A percentile compares a stretch with the other conserved stretches of the same genome.
These are phyloP conservation scores for Discostella stelligeroides DNA, from an alignment of 108 stramenopile species.

Conservation along the genomic window DNA sequence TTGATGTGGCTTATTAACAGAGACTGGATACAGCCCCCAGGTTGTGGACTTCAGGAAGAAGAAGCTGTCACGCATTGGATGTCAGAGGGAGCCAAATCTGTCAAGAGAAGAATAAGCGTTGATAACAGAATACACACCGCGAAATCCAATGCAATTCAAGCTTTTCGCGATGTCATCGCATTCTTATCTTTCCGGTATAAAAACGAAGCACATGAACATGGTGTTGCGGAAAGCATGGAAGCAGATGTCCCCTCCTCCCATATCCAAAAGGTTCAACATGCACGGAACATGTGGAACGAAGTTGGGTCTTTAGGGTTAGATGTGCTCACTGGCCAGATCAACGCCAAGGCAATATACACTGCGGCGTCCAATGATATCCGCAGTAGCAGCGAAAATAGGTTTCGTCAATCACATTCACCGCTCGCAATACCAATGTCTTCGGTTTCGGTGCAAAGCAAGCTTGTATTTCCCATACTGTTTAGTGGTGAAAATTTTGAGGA, in stretches of 20 bases:
- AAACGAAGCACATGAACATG: not conserved
- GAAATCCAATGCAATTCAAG: slow-evolving; percentile 20
- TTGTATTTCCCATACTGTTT: slow-evolving; percentile 63
- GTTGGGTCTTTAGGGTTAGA: slow-evolving; percentile 36
- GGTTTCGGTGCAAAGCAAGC: slow-evolving; percentile 48
- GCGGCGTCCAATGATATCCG: not conserved
- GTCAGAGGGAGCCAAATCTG: not conserved
- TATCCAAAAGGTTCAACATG: slow-evolving; percentile 21
- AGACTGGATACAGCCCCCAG: slow-evolving; percentile 62
- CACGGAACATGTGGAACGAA: slow-evolving; percentile 31
- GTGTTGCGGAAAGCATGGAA: slow-evolving; percentile 3
- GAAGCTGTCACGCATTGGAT: slow-evolving; percentile 13
- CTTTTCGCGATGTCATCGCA: slow-evolving; percentile 23
- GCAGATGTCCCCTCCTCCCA: slow-evolving; percentile 2
- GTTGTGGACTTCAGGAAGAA: slow-evolving; percentile 58
- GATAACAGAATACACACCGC: slow-evolving; percentile 12
- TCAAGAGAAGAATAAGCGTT: slow-evolving; percentile 5
- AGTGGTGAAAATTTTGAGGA: slow-evolving; percentile 13
- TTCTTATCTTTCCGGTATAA: slow-evolving; percentile 22
- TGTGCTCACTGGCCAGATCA: slow-evolving; percentile 33
- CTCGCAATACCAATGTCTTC: slow-evolving; percentile 54
- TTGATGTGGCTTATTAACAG: slow-evolving; percentile 72
- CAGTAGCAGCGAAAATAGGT: slow-evolving; percentile 6
- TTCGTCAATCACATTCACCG: slow-evolving; percentile 3
- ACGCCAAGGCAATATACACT: slow-evolving; percentile 29